Percentiles rank a stretch among this genome's conserved stretches.
phyloP scores from a whole-genome alignment of 2,329 filamentous ascomycete genomes.

The Clonostachys sp. region DNA sequence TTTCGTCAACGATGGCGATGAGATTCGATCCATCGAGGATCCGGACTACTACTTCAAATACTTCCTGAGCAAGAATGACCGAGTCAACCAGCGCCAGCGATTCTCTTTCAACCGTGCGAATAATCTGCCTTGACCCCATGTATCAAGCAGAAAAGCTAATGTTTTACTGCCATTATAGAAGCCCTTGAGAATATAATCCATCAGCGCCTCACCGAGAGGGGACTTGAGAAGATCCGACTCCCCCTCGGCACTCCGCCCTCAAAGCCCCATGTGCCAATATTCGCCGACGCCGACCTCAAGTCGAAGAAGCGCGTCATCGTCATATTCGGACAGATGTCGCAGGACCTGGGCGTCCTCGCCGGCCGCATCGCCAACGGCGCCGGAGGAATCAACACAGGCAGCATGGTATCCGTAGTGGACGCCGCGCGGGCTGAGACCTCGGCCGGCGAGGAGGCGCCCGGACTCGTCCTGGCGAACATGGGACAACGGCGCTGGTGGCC shows the following conservation, averaged over 20 bases:
- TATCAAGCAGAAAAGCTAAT: neutral
- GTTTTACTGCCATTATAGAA: constrained; percentile 34
- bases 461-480: constrained; percentile 71
- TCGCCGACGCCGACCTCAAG: constrained; percentile 47
- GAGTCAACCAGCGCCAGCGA: constrained; percentile 71
- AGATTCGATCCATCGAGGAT: constrained; percentile 66
- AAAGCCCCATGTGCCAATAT: constrained; percentile 64
- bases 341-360: constrained; percentile 73
- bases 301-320: constrained; percentile 62
- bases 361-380: constrained; percentile 60
- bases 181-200: constrained; percentile 58
- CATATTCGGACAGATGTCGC: constrained; percentile 65
- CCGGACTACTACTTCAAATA: constrained; percentile 70
- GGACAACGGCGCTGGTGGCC: constrained; percentile 77
- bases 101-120: constrained; percentile 67
- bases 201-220: constrained; percentile 55
- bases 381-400: constrained; percentile 68
- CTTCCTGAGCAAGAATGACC: constrained; percentile 67
- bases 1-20: constrained; percentile 71
- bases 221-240: constrained; percentile 56
- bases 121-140: neutral
- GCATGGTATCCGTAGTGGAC: constrained; percentile 58
- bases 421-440: constrained; percentile 32
- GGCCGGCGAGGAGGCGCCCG: constrained; percentile 27
- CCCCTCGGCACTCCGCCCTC: constrained; percentile 44